Base-by-base conservation (phyloP, 2,329 filamentous ascomycete genomes). In the Epichloe baconii region DNA sequence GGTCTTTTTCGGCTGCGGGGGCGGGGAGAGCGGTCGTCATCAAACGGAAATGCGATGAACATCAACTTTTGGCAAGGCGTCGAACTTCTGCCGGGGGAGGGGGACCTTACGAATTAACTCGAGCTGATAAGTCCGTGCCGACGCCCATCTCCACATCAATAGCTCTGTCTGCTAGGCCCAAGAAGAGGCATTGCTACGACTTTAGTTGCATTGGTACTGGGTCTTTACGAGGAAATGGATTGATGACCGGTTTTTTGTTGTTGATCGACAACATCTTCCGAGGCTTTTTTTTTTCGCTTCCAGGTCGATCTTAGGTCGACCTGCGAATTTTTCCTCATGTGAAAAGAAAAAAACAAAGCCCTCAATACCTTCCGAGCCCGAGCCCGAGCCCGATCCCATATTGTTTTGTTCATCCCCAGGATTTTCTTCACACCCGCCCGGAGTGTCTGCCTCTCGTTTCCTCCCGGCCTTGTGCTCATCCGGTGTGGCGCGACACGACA, bases 101-200 rank as follows among this genome's bases (percentile, higher is more conserved):
- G 26, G 8, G 26, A 10, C 23, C 23, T 26, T 31, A 31, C 8
- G 26, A 31, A 31, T 31, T 31, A 10, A 31, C 37, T 48, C 14
- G 40, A 23, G 34, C 48, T 47, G 40, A 50, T 47, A 35, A 45
- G 44, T 35, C 15, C 34, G 40, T 31, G 31, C 44, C 45, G 31
- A 34, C n/a, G 37, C 45, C 44, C 21, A 48, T 43, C 40, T 37
- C 48, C 52, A 53, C 52, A 26, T 35, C 34, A 41, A 48, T 48
- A 47, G 52, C 23, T 48, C 43, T 3, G 23, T 31, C 4, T 45
- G 40, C 49, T 48, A 44, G 21, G n/a, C 36, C 52, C 35, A 35
- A 43, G 48, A 43, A 14, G n/a, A 49, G 52, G 43, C 48, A 53
- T 51, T 48, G 46, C 52, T 52, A 49, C 52, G 52, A 53, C 43